These are phyloP conservation scores for Syncephalastrum contaminatum DNA, from an alignment of 371 early-diverging fungal genomes.

Conservation along the genomic window DNA sequence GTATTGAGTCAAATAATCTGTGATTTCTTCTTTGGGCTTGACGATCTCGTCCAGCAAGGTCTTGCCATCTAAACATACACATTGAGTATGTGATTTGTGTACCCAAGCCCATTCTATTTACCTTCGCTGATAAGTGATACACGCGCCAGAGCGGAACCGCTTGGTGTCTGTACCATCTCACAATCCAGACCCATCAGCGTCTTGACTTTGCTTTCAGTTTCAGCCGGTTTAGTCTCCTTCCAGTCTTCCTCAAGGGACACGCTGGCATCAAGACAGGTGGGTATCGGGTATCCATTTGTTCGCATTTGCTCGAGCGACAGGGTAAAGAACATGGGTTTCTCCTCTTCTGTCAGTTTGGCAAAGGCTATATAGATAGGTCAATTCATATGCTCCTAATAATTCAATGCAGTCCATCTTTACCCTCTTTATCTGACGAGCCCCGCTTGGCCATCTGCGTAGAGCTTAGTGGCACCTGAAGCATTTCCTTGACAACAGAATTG, in stretches of 20 bases:
- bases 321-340: slow-evolving; percentile 45
- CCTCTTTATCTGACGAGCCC: slow-evolving; percentile 22
- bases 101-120: slow-evolving; percentile 7
- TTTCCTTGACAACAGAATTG: slow-evolving; percentile 27
- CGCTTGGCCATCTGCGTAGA: slow-evolving; percentile 9
- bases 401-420: not conserved
- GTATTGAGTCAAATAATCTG: slow-evolving; percentile 69
- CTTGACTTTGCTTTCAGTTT: slow-evolving; percentile 22
- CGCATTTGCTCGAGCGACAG: slow-evolving; percentile 43
- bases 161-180: slow-evolving; percentile 80
- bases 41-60: slow-evolving; percentile 72
- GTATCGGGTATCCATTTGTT: slow-evolving; percentile 53
- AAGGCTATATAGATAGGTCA: slow-evolving; percentile 3
- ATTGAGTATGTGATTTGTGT: not conserved
- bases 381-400: not conserved
- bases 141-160: slow-evolving; percentile 72
- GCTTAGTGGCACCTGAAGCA: slow-evolving; percentile 34
- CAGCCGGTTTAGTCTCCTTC: slow-evolving; percentile 50
- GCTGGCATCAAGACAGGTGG: slow-evolving; percentile 39
- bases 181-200: slow-evolving; percentile 73
- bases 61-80: slow-evolving; percentile 27
- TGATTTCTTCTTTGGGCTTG: slow-evolving; percentile 61
- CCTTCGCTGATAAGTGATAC: slow-evolving; percentile 63
- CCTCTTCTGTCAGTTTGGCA: slow-evolving; percentile 26
- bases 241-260: slow-evolving; percentile 43